phyloP scores from a whole-genome alignment of 768 basidiomycete genomes.

The Asterophora lycoperdoides region DNA sequence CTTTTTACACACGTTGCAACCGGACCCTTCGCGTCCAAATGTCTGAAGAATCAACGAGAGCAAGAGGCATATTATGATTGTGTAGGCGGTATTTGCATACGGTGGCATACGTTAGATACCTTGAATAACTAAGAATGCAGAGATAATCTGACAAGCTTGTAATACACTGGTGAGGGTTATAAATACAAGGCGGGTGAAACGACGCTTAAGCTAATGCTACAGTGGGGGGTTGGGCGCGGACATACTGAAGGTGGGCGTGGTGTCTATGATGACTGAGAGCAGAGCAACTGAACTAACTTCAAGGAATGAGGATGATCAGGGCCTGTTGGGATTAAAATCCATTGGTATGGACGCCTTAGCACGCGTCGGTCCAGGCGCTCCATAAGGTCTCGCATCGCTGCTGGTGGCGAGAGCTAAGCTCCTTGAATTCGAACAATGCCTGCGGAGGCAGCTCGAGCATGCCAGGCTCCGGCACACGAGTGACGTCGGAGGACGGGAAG shows the following conservation, averaged over 20 bases:
- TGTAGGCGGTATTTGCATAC: too few species aligned
- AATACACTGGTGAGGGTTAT: not conserved
- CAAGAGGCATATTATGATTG: too few species aligned
- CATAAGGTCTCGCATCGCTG: conserved; percentile 58
- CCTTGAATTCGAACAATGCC: conserved; percentile 55
- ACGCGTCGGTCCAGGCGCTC: conserved; percentile 36
- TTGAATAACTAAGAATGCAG: too few species aligned
- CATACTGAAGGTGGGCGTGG: not conserved
- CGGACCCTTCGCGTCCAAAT: too few species aligned
- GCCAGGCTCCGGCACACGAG: conserved; percentile 32
- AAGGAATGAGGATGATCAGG: too few species aligned
- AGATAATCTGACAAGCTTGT: too few species aligned
- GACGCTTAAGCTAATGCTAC: conserved; percentile 16
- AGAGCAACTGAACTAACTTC: too few species aligned
- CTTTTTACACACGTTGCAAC: too few species aligned
- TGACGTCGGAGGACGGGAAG: conserved; percentile 41
- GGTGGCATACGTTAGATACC: too few species aligned
- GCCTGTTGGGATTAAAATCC: not conserved
- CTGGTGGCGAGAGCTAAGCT: conserved; percentile 48
- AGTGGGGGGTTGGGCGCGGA: not conserved
- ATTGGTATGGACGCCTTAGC: not conserved
- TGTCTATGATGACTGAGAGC: not conserved
- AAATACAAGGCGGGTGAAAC: conserved; percentile 10
- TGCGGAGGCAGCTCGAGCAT: conserved; percentile 63
- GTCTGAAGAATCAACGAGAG: too few species aligned